These are phyloP conservation scores for Aechmea fasciata DNA, from an alignment of 176 grass and related monocot species.

Conservation along the genomic window DNA sequence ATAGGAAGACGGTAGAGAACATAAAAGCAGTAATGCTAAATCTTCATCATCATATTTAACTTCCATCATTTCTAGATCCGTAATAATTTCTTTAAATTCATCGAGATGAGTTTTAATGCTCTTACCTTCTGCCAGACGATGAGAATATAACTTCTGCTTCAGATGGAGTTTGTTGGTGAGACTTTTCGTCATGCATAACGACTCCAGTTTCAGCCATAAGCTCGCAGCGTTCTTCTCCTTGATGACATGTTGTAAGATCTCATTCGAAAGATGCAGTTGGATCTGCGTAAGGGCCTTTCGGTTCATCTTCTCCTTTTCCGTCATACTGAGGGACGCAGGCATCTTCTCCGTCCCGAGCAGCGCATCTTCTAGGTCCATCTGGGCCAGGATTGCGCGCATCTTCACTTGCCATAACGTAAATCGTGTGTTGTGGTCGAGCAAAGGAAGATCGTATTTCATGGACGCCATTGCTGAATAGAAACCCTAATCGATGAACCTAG, in stretches of 20 bases:
- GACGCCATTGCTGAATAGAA: background rate
- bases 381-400: background rate
- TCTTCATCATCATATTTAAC: no score
- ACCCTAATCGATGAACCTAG: no score
- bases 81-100: no score
- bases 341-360: background rate
- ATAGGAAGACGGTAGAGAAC: no score
- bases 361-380: background rate
- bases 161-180: no score
- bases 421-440: background rate
- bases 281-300: slow-evolving; percentile 3
- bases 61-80: no score
- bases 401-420: slow-evolving; percentile 16
- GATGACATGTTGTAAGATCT: slow-evolving; percentile 10
- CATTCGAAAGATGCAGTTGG: slow-evolving; percentile 4
- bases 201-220: slow-evolving; percentile 9
- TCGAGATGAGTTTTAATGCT: no score
- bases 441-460: slow-evolving; percentile 11
- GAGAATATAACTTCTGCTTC: no score
- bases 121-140: no score
- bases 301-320: slow-evolving; percentile 1
- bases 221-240: background rate
- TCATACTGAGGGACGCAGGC: no score
- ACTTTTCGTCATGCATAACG: background rate
- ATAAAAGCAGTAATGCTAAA: no score